Evolutionary conservation across 2,329 filamentous ascomycete genomes (phyloP), one percentile per base, ranked within the genome.

Genomic region (Talaromyces sp.): DNA sequence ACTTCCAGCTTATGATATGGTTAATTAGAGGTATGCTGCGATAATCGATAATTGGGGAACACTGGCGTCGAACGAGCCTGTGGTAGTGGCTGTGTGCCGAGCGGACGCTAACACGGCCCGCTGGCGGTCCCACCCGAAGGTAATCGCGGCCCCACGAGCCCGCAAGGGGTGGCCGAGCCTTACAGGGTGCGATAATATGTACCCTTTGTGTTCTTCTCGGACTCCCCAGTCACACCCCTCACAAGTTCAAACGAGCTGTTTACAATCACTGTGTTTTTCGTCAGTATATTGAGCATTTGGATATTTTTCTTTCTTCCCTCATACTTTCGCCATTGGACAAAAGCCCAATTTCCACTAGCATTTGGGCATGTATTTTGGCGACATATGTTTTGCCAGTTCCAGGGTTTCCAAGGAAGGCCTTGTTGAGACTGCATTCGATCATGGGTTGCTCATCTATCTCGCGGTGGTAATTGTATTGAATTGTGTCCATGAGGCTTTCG

Each of bases 301-400:
- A 16, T 37, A 7, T 39, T 2, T 39, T 2, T 37, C 5, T 39
- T 2, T 39, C 2, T 24, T 17, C 62, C 72, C 67, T 3, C 47
- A 19, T 65, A 84, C 83, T 82, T 77, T 91, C 87, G 0, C 86
- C 85, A 20, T 83, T 88, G 0, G 82, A 87, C 0, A 91, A 67
- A 2, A 89, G 59, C 0, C 88, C 88, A 4, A 92, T 69, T 49
- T 89, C 83, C 0, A 81, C 84, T 1, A 92, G 75, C 2, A 92
- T 86, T 35, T 79, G 72, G 0, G 86, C 88, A 58, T 91, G 91
- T 0, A 90, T 70, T 65, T 88, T 90, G 0, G 87, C 89, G 0
- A 92, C 85, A 0, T 86, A 86, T 0, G 89, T 91, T 62, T 91
- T 92, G 0, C 89, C 88, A 0, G 89, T 92, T 0, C 89, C 89